Base-by-base conservation (phyloP, 2,329 filamentous ascomycete species). In the Rutstroemia sp. region DNA sequence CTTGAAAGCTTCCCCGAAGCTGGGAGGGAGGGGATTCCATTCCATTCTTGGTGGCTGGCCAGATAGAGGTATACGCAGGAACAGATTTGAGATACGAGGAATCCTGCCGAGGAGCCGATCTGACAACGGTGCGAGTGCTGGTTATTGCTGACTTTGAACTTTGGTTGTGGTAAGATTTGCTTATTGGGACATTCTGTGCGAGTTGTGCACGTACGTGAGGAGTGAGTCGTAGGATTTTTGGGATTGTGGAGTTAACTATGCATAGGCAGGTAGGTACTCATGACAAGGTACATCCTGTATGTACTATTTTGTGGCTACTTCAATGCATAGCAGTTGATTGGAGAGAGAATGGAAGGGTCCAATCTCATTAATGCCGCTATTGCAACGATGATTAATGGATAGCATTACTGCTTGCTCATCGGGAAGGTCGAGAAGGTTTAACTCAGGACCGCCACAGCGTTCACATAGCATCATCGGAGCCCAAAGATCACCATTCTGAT, bases 241-340 rank as follows among this genome's bases (percentile, higher is more conserved):
- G 41, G n/a, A 52, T 30, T 38, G 46, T 51, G n/a, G 10, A 47
- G 23, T 39, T 39, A 23, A 18, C 21, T 18, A 52, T 44, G 16
- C 49, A 44, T 30, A 52, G 18, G 41, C 30, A 14, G 30, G 9
- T 34, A 47, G 12, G 51, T 42, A 30, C 10, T 41, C 6, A 18
- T 34, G 45, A 54, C 52, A 49, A 54, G 52, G 52, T 49, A 44
- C 37, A 54, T 54, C 45, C 37, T 42, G 23, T 41, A 48, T 49
- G 14, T 54, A 41, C 18, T 42, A 37, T 49, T 54, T 53, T 27
- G 18, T 37, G 25, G 25, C n/a, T 34, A 21, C 18, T 39, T 21
- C 42, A 42, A 16, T 54, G 10, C 16, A 16, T 18, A 30, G 9
- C 10, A 14, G 41, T 44, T 49, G 23, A 44, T 54, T 49, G 45